Base-by-base conservation (phyloP, 2,329 filamentous ascomycete species). In the Rhytidhysteron rufulum region DNA sequence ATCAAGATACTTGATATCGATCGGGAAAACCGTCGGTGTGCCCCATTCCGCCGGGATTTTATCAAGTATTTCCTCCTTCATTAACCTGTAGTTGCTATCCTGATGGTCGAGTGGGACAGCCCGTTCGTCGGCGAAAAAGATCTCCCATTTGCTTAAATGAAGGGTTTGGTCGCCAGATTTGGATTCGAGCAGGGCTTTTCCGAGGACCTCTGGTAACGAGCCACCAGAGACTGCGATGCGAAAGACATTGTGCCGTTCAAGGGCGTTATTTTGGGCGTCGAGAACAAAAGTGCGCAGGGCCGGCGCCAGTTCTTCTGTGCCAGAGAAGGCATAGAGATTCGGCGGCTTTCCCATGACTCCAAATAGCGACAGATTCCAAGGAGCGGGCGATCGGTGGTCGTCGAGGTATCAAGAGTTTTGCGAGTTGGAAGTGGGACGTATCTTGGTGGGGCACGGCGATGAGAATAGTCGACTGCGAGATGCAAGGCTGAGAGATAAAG, bases 81-180 rank as follows among this genome's bases (percentile, higher is more conserved):
- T 72, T 32, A 96, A 80, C 45, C 74, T 81, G 71, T 96, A 95
- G 73, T 97, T 98, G 73, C 89, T 95, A 72, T 98, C 91, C 51
- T 81, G 78, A 70, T 97, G 85, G 66, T 93, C 83, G 53, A 96
- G 83, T 17, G 93, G 86, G 39, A 97, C 93, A 54, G 88, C 88
- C 60, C 93, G 87, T 76, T 98, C 93, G 65, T 98, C 93, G 61
- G 91, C 91, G 68, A 96, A 97, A 77, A 97, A 98, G 61, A 98
- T 88, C 60, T 97, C 87, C 93, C 93, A 98, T 67, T 87, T 88
- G 63, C 77, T 74, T 69, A 94, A 95, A 56, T 85, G 75, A 52
- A 90, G 69, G 4, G 72, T 76, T 60, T 89, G 86, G 41, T 83
- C 70, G 25, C 61, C 52, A 27, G 63, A 66, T 35, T 69, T 73